Base-by-base conservation (phyloP, 2,329 filamentous ascomycete species). In the Cladophialophora immunda region DNA sequence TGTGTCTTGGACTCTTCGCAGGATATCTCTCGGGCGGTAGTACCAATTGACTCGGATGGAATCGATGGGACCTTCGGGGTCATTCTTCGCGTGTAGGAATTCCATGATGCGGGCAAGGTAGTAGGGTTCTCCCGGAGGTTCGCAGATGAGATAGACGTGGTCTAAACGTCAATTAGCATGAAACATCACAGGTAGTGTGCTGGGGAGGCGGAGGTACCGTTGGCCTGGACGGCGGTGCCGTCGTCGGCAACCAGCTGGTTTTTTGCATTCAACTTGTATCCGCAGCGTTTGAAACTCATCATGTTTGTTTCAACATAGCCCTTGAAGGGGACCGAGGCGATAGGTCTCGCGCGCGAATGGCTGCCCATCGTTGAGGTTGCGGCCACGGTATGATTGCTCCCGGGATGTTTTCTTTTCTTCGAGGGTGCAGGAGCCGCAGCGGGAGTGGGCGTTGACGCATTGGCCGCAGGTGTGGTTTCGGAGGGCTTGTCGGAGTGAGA, bases 31-130 rank as follows among this genome's bases (percentile, higher is more conserved):
- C 64, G 95, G 94, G 47, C 95, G 89, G 79, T 98, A 98, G 80
- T 94, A 97, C 95, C 95, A 99, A 81, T 99, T 99, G 76, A 98
- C 92, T 73, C 94, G 90, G 74, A 99, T 81, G 50, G 92, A 89
- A 76, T 97, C 94, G 70, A 99, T 89, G 0, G 91, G 90, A 66
- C 89, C 87, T 62, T 84, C 85, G 38, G 84, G 81, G 77, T 94
- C 87, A 76, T 94, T 93, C 74, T 94, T 89, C 75, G 86, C 82
- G 76, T 97, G 93, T 74, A 97, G 83, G 78, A 98, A 98, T 79
- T 99, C 94, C 95, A 99, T 99, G 78, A 99, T 95, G 73, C 95
- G 92, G 70, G 92, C 95, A 71, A 99, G 84, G 79, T 99, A 99
- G 82, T 99, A 99, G 63, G 95, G 95, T 81, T 99, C 95, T 61